These are phyloP conservation scores for Castanospermum australe DNA, from an alignment of 306 rosid genomes.

Conservation along the genomic window DNA sequence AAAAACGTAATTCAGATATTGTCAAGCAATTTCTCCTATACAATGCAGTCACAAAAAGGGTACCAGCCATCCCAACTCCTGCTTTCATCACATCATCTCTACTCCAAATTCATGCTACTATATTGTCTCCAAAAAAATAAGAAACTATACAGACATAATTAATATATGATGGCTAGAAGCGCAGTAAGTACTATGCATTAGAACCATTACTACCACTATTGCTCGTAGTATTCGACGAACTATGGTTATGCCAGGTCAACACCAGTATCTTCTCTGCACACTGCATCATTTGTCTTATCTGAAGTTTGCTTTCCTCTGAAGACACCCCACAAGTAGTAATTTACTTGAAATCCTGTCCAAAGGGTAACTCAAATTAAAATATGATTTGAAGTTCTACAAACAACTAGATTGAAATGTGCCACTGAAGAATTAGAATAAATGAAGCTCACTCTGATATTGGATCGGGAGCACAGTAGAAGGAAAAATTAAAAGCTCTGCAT, in stretches of 20 bases:
- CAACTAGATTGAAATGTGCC: background rate
- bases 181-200: background rate
- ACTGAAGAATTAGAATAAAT: slow-evolving; percentile 1
- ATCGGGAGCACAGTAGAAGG: slow-evolving; percentile 56
- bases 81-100: background rate
- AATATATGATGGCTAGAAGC: background rate
- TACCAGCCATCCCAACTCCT: background rate
- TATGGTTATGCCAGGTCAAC: background rate
- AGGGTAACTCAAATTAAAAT: background rate
- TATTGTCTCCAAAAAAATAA: background rate
- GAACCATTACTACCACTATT: slow-evolving; percentile 30
- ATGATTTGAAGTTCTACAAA: slow-evolving; percentile 2
- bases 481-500: slow-evolving; percentile 70
- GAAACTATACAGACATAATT: background rate
- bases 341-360: slow-evolving; percentile 63
- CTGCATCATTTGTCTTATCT: slow-evolving; percentile 4
- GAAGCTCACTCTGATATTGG: slow-evolving; percentile 54
- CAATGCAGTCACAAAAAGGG: background rate
- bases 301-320: slow-evolving; percentile 51
- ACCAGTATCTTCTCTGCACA: slow-evolving; percentile 23
- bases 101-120: background rate
- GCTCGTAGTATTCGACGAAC: slow-evolving; percentile 35
- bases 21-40: background rate
- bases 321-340: slow-evolving; percentile 81
- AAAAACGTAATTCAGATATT: background rate